Evolutionary conservation across 805 yeast species (phyloP).

Genomic region (Nakazawaea wyomingensis): DNA sequence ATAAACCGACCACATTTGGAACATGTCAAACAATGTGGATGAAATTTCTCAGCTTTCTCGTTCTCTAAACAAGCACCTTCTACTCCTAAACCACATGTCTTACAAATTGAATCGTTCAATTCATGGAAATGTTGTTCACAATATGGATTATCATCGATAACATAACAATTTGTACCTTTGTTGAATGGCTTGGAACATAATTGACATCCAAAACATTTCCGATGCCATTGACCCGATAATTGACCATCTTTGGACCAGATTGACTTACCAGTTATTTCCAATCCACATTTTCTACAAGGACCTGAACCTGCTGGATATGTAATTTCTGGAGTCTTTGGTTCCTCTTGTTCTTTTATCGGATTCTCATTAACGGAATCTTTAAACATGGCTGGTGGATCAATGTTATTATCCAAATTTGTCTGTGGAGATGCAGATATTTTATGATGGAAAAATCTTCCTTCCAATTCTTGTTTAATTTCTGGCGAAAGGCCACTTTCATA

Average conservation of each 20-base stretch:
- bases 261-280: slow-evolving; percentile 45
- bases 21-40: slow-evolving; percentile 68
- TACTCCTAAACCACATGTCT: slow-evolving; percentile 65
- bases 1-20: slow-evolving; percentile 49
- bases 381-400: neutral
- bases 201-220: slow-evolving; percentile 74
- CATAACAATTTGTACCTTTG: slow-evolving; percentile 67
- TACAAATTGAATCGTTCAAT: slow-evolving; percentile 71
- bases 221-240: slow-evolving; percentile 90
- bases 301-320: slow-evolving; percentile 59
- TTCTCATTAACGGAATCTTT: neutral
- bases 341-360: neutral
- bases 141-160: slow-evolving; percentile 71
- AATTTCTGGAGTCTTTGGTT: neutral
- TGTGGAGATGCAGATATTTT: neutral
- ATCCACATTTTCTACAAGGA: slow-evolving; percentile 73
- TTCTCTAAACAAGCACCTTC: slow-evolving; percentile 90
- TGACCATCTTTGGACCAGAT: slow-evolving; percentile 85
- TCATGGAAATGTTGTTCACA: slow-evolving; percentile 76
- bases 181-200: slow-evolving; percentile 54
- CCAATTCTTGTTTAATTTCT: slow-evolving; percentile 2
- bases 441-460: slow-evolving; percentile 1
- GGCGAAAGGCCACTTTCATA: neutral
- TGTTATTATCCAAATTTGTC: neutral
- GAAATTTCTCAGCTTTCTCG: slow-evolving; percentile 68